Evolutionary conservation across 495 filamentous ascomycete species (phyloP), one percentile per base, ranked within the genome.

Genomic region (Penicillium arizonense): DNA sequence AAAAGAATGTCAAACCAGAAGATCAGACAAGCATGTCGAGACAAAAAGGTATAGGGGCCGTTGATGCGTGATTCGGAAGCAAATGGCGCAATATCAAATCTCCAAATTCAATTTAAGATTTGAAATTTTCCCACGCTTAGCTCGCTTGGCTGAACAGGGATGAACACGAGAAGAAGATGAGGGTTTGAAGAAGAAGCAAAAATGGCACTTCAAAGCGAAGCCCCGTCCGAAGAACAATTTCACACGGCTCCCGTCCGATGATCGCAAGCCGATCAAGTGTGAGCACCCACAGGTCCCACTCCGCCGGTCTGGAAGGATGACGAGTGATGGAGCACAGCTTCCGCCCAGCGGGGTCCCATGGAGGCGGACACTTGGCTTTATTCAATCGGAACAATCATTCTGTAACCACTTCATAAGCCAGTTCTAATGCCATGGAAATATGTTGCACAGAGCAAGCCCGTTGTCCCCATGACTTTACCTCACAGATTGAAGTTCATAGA

Each of bases 271-370:
- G 52, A 48, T 58, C 34, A 20, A 54, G 32, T 35, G 41, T 41
- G 45, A 43, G 49, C 47, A 44, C 55, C 42, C 55, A 53, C 55
- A 54, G 13, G 48, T 50, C 53, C 53, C 32, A 44, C 33, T 23
- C 41, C 21, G 52, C 54, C 23, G 65, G 69, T 64, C 63, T 72
- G 69, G 69, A 70, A 57, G 64, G 63, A 62, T 70, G 65, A 69
- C 62, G 62, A 62, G 44, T 50, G 47, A 49, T 67, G 61, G 63
- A 59, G 58, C 52, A 52, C 28, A 21, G n/a, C 35, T 45, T 30
- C 28, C 44, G 28, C 55, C 37, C 42, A 44, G 18, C 44, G 3
- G 44, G 28, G 28, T 30, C 9, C 28, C 28, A 44, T 44, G 39
- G 52, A 39, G 21, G 35, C 37, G 37, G 12, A 40, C 12, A 37